Evolutionary conservation across 2,329 filamentous ascomycete genomes (phyloP), one percentile per base, ranked within the genome.

Genomic region (Aspergillus ibericus): DNA sequence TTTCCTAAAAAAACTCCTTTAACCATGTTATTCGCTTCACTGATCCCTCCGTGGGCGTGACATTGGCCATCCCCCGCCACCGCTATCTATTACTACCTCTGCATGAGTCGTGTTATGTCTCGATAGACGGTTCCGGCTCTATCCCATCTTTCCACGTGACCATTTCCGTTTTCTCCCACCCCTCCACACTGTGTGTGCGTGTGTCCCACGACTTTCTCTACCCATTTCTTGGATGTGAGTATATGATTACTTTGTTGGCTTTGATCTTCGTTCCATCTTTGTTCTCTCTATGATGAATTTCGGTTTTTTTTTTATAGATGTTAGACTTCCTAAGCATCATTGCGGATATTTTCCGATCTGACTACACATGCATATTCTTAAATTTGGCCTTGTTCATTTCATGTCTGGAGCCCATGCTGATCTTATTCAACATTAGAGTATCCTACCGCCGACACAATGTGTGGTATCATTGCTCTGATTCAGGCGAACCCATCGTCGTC

Each of bases 391-490:
- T 52, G 49, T 52, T 61, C 16, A 12, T 46, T 44, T 48, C 32
- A 38, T 44, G 20, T 58, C 34, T 22, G 60, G 59, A 63, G 57
- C 29, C 22, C 44, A 38, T 60, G 55, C 67, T 68, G 58, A 70
- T 56, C 35, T 55, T 27, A 49, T 55, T 49, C 60, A 46, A n/a
- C 9, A 51, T n/a, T 50, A 69, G 65, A 72, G 70, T 61, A 56
- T 47, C 48, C 51, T 55, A 29, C 51, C 56, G 48, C 55, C 53
- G 53, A 64, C 72, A 79, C 62, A 42, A 88, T 88, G 85, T 88
- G 85, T 75, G 85, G 85, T 68, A 85, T 88, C 64, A 77, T 87
- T 58, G 85, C 80, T 63, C 74, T 87, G 53, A 85, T 88, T 62
- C 80, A 87, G 61, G 85, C 83, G 61, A 81, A 86, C 67, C 76